Conservation (phyloP, 1,284 basidiomycete genomes). For the Vanrija pseudolonga region DNA sequence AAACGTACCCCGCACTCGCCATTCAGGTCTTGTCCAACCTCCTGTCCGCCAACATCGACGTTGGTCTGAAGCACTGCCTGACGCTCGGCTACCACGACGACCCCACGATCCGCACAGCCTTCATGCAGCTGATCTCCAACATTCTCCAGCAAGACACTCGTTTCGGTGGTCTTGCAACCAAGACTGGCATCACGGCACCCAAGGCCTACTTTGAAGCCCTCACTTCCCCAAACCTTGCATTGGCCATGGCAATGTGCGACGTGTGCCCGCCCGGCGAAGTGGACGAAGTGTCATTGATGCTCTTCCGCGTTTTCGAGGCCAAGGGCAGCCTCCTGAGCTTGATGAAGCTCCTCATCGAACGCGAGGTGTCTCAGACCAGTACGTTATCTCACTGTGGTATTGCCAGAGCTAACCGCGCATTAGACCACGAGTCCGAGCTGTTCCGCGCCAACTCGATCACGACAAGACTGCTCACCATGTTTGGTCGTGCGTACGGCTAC, state of each 20-base stretch:
- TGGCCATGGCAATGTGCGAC: slow-evolving; percentile 81
- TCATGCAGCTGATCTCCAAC: slow-evolving; percentile 81
- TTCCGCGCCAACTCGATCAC: slow-evolving; percentile 85
- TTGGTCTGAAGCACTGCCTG: slow-evolving; percentile 83
- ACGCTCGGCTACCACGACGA: slow-evolving; percentile 74
- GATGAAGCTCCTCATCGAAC: slow-evolving; percentile 76
- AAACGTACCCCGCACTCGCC: slow-evolving; percentile 25
- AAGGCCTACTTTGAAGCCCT: slow-evolving; percentile 33
- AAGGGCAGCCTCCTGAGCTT: slow-evolving; percentile 64
- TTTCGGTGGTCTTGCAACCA: slow-evolving; percentile 32
- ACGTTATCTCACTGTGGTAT: slow-evolving; percentile 52
- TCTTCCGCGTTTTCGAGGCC: slow-evolving; percentile 80
- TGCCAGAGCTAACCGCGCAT: slow-evolving; percentile 29
- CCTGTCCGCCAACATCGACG: slow-evolving; percentile 79
- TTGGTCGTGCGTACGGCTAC: slow-evolving; percentile 81
- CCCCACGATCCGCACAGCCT: slow-evolving; percentile 68
- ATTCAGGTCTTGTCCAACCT: slow-evolving; percentile 75
- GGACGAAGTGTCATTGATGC: slow-evolving; percentile 72
- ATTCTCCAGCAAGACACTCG: slow-evolving; percentile 72
- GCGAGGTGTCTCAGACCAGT: slow-evolving; percentile 69
- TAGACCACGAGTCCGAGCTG: slow-evolving; percentile 64
- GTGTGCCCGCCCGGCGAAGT: slow-evolving; percentile 71
- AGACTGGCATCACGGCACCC: slow-evolving; percentile 19
- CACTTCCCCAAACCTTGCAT: slow-evolving; percentile 38
- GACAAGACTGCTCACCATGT: slow-evolving; percentile 75